Percentiles rank a stretch among this genome's conserved stretches.
phyloP scores from a whole-genome alignment of 129 eudicot species.

The Helianthus tuberosus region DNA sequence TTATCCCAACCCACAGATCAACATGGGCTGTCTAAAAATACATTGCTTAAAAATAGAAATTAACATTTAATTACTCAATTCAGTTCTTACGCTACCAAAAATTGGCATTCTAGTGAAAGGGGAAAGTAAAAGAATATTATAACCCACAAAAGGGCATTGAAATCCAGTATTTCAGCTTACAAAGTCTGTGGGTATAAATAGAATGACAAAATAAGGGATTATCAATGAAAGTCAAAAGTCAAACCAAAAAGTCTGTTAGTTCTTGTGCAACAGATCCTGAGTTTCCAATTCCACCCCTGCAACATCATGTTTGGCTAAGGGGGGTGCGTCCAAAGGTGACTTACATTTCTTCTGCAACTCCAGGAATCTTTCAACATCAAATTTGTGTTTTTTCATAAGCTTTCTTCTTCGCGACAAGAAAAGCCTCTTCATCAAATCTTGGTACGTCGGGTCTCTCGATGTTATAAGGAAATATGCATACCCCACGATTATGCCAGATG shows the following conservation, averaged over 20 bases:
- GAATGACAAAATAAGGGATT: neutral
- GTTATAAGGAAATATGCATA: constrained; percentile 7
- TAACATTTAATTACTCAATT: no score
- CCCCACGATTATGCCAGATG: constrained; percentile 5
- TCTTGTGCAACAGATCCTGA: neutral
- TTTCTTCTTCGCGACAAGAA: constrained; percentile 6
- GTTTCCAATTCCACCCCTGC: constrained; percentile 10
- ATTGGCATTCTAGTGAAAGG: no score
- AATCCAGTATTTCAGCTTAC: neutral
- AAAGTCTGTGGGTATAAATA: neutral
- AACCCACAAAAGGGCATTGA: constrained; percentile 21
- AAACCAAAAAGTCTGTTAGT: constrained; percentile 5
- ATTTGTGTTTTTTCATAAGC: neutral
- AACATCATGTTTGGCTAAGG: neutral
- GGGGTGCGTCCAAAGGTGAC: constrained; percentile 6
- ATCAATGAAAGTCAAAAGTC: neutral
- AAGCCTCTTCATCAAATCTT: constrained; percentile 7
- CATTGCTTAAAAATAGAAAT: no score
- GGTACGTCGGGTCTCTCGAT: neutral
- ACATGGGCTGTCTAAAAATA: no score
- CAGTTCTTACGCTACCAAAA: no score
- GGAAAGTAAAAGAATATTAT: neutral
- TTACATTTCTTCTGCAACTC: constrained; percentile 6
- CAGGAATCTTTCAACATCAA: constrained; percentile 10
- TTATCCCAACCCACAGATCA: no score